Percentiles rank a stretch among this genome's conserved stretches.
phyloP scores from a whole-genome alignment of 352 stramenopile species.

The Ochromonadaceae sp. region DNA sequence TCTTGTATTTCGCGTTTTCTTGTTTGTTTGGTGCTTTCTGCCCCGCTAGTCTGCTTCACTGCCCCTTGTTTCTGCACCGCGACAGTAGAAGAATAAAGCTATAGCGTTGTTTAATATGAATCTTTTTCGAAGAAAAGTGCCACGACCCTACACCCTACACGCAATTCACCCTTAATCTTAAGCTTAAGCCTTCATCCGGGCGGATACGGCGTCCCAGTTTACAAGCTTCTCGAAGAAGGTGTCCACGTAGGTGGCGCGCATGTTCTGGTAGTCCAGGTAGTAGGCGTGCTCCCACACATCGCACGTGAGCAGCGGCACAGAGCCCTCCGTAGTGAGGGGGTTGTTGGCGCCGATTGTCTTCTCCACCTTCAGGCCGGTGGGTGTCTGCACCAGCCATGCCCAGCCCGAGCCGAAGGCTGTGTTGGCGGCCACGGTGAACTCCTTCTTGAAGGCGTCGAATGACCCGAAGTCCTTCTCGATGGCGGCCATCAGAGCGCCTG shows the following conservation, averaged over 20 bases:
- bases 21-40: too few species aligned
- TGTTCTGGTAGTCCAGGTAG: constrained; percentile 82
- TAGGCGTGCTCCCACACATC: constrained; percentile 86
- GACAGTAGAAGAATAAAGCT: too few species aligned
- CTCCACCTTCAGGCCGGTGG: constrained; percentile 18
- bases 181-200: too few species aligned
- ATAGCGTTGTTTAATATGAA: too few species aligned
- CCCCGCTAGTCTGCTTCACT: too few species aligned
- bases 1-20: too few species aligned
- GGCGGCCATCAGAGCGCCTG: constrained; percentile 49
- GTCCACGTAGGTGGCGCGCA: constrained; percentile 62
- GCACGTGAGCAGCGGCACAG: constrained; percentile 44
- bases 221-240: constrained; percentile 23
- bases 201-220: constrained; percentile 21
- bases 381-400: constrained; percentile 47
- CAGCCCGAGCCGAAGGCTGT: constrained; percentile 70
- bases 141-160: too few species aligned
- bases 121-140: too few species aligned
- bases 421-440: constrained; percentile 65
- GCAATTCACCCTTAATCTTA: constrained; percentile 7
- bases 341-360: constrained; percentile 36
- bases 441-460: constrained; percentile 61
- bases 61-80: too few species aligned
- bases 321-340: constrained; percentile 24
- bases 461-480: constrained; percentile 74